These are phyloP conservation scores for Blastocystis sp. DNA, from an alignment of 352 stramenopile species.

Conservation along the genomic window DNA sequence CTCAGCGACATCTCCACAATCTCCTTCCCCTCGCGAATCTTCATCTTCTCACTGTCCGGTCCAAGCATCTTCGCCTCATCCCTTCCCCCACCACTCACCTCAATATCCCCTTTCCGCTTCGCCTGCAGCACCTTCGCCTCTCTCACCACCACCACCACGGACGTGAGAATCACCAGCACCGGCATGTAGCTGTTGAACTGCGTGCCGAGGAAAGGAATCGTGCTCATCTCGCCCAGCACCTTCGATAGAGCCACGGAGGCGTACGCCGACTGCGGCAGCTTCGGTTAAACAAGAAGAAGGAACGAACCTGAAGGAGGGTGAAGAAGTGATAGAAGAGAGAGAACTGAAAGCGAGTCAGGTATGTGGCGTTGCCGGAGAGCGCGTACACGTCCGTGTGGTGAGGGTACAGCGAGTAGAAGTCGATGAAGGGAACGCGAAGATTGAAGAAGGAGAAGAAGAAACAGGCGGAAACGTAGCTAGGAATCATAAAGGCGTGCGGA, in stretches of 20 bases:
- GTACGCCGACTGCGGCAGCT: constrained; percentile 9
- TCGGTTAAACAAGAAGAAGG: background rate
- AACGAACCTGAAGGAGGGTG: constrained; percentile 2
- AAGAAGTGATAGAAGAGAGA: constrained; percentile 50
- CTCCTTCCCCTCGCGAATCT: background rate
- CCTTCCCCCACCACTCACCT: background rate
- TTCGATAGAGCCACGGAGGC: background rate
- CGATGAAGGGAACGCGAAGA: constrained; percentile 2
- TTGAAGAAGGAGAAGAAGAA: constrained; percentile 26
- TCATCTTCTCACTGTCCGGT: background rate
- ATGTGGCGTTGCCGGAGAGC: background rate
- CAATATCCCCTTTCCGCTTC: background rate
- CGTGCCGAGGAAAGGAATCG: constrained; percentile 21
- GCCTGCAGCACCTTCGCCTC: background rate
- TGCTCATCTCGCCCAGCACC: constrained; percentile 11
- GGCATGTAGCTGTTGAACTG: constrained; percentile 36
- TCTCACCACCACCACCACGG: background rate
- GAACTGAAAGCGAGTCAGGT: constrained; percentile 18
- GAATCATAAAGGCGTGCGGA: background rate
- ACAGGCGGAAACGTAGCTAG: constrained; percentile 21
- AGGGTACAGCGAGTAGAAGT: constrained; percentile 5
- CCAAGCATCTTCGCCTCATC: background rate
- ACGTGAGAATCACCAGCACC: background rate
- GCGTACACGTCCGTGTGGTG: constrained; percentile 32
- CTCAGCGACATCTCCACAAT: constrained; percentile 3